Base-by-base conservation (phyloP, 1,284 basidiomycete species). In the Pyrrhoderma lamaoense region DNA sequence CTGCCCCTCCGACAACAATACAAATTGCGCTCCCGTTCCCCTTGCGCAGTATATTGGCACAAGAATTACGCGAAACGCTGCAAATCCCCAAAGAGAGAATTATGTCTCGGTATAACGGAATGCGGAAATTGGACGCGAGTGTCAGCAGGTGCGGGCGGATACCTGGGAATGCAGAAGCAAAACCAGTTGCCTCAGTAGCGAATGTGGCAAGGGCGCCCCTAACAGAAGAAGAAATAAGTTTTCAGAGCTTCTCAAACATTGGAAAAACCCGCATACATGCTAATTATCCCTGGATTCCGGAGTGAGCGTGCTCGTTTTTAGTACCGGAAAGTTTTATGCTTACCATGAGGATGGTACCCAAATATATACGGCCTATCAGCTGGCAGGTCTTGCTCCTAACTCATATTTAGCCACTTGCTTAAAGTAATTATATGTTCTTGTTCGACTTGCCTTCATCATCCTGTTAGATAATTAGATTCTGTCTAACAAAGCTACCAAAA, bases 1-100 rank as follows among this genome's bases (percentile, higher is more conserved):
- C 86, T 0, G 96, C 96, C 11, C 95, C 96, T 2, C 95, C 95
- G 0, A 99, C 88, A 1, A 99, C 95, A 55, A 99, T 99, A 2
- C 89, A 89, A 61, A 97, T 93, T 0, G 90, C 81, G 37, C 73
- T 72, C 1, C 83, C 82, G 0, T 83, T 75, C 9, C 90, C 91
- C 49, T 74, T 63, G 57, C 77, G 76, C 9, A 99, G 73, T 52
- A 98, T 95, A 63, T 91, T 91, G 43, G 85, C 85, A 67, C 95
- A 99, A 1, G 90, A 89, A 45, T 76, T 68, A 65, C 90, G 94
- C 59, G 89, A 91, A 16, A 99, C 96, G 49, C 90, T 94, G 66
- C 89, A 90, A 47, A 98, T 80, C 9, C 95, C 95, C 56, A 95
- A 71, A 1, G 80, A 74, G 56, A 95, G 75, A 16, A 98, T 68